Evolutionary conservation across 495 filamentous ascomycete species (phyloP).

Genomic region (Trichoderma parareesei): DNA sequence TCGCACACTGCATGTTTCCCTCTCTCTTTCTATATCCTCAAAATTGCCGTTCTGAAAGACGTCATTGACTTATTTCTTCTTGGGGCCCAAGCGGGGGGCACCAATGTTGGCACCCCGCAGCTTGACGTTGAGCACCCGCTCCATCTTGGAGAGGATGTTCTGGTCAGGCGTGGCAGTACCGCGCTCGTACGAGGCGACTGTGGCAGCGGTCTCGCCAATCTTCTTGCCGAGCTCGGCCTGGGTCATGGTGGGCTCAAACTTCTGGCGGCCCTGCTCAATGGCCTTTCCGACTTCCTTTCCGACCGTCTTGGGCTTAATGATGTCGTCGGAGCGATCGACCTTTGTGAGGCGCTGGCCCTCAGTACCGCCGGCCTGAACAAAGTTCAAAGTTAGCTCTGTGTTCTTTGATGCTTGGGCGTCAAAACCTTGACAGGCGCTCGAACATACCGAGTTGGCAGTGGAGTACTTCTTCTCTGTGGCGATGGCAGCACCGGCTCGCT

Average conservation of each 20-base stretch:
- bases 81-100: conserved; percentile 26
- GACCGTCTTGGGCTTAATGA: conserved; percentile 90
- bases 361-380: conserved; percentile 40
- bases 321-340: conserved; percentile 96
- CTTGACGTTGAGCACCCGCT: conserved; percentile 79
- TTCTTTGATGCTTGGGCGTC: conserved; percentile 13
- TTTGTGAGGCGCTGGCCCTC: conserved; percentile 97
- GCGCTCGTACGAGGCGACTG: conserved; percentile 80
- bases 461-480: conserved; percentile 90
- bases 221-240: conserved; percentile 95
- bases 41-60: not conserved
- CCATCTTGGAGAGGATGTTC: conserved; percentile 72
- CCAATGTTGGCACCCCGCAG: conserved; percentile 73
- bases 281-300: conserved; percentile 71
- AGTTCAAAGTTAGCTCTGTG: not conserved
- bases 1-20: not conserved
- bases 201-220: conserved; percentile 75
- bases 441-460: conserved; percentile 67
- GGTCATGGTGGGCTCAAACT: conserved; percentile 79
- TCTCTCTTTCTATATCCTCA: not conserved
- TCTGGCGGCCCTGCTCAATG: conserved; percentile 63
- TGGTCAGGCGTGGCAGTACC: conserved; percentile 76
- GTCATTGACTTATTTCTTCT: conserved; percentile 42
- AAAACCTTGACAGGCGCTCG: not conserved
- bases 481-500: conserved; percentile 65